Evolutionary conservation across 2,329 filamentous ascomycete genomes (phyloP), one percentile per base, ranked within the genome.

Genomic region (Colletotrichum camelliae): DNA sequence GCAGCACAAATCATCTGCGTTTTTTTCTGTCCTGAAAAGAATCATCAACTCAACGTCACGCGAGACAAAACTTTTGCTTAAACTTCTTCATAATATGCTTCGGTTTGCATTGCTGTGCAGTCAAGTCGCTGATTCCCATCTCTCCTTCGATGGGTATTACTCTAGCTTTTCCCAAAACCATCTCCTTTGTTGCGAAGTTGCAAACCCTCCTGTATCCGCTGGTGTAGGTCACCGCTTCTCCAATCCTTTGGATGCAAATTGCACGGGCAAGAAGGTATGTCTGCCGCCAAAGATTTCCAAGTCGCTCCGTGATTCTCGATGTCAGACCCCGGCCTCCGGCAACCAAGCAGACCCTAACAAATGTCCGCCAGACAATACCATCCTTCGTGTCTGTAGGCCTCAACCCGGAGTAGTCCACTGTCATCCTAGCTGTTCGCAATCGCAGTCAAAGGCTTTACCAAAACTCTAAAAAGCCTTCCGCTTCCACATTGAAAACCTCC

Each of bases 1-100:
- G n/a, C n/a, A 21, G n/a, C 43, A 52, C 10, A 52, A 52, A 52
- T n/a, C n/a, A 21, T 21, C 10, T 21, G 2, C 10, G n/a, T 10
- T 21, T 4, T n/a, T 48, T 48, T 9, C n/a, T n/a, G 5, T 2
- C 1, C 21, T 21, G n/a, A 21, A 0, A 21, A 0, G n/a, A 21
- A 10, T 2, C 4, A 52, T 2, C 2, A 21, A 52, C n/a, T 1
- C n/a, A 52, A 52, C n/a, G 12, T 13, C 43, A 52, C n/a, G 0
- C 43, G 43, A 52, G n/a, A 52, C 21, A 10, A 13, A 4, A 0
- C 24, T 4, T 52, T 21, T 52, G n/a, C n/a, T 3, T 13, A 7
- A 21, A 52, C 43, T 7, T 52, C 10, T 52, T 52, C 43, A 21
- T 8, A 21, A 7, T 10, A 10, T 33, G 9, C 8, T 33, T 8